phyloP scores from a whole-genome alignment of 768 basidiomycete species.

The Mycena amicta region DNA sequence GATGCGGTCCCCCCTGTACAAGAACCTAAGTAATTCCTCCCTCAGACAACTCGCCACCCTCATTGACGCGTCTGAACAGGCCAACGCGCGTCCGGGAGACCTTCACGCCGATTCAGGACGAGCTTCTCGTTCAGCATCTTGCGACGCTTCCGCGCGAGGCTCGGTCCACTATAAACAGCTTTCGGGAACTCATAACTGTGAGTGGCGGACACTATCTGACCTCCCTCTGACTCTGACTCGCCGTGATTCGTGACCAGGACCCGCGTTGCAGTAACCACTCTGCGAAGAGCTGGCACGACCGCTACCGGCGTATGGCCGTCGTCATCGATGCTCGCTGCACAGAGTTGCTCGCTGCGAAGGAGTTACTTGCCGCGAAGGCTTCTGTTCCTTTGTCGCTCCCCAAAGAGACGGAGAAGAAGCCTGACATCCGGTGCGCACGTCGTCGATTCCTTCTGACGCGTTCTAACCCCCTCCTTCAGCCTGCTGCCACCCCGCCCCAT shows the following conservation, averaged over 20 bases:
- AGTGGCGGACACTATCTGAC: not conserved
- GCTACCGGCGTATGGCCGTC: not conserved
- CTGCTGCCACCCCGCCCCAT: too few species aligned
- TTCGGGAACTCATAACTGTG: not conserved
- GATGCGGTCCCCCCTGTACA: too few species aligned
- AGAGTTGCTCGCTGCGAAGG: not conserved
- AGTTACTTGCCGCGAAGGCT: not conserved
- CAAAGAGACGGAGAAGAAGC: too few species aligned
- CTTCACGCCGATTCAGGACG: not conserved
- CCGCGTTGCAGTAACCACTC: not conserved
- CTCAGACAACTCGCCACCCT: not conserved
- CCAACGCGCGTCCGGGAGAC: not conserved
- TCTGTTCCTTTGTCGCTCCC: too few species aligned
- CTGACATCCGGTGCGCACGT: too few species aligned
- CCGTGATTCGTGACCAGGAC: not conserved
- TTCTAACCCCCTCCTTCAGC: too few species aligned
- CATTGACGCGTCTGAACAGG: not conserved
- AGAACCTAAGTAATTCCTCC: too few species aligned
- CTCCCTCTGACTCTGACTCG: not conserved
- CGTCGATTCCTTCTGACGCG: too few species aligned
- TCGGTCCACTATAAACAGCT: not conserved
- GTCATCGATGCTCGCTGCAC: not conserved
- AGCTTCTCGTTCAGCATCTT: not conserved
- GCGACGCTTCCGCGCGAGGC: not conserved
- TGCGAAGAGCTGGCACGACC: not conserved